phyloP scores from a whole-genome alignment of 2,329 filamentous ascomycete species.

The Calonectria multiphialidica region DNA sequence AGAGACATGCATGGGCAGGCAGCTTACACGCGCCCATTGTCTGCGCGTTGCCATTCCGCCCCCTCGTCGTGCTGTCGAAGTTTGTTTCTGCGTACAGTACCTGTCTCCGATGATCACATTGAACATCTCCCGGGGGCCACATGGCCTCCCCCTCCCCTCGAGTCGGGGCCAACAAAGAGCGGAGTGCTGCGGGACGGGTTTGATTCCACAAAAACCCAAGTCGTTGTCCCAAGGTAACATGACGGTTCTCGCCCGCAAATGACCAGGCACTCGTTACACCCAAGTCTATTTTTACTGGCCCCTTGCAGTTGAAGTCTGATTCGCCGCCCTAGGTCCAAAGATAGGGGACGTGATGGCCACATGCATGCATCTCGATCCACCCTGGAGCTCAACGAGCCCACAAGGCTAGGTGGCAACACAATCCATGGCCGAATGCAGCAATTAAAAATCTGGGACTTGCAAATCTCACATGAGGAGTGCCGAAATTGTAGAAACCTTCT shows the following conservation, averaged over 20 bases:
- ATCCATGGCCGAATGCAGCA: not conserved
- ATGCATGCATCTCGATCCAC: constrained; percentile 8
- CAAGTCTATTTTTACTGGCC: constrained; percentile 5
- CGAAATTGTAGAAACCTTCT: constrained; percentile 7
- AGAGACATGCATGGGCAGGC: not conserved
- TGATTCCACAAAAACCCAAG: not conserved
- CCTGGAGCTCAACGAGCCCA: constrained; percentile 2
- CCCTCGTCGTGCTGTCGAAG: not conserved
- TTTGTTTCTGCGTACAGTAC: not conserved
- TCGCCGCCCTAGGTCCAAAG: constrained; percentile 5
- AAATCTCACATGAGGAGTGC: not conserved
- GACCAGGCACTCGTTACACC: not conserved
- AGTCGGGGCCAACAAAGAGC: not conserved
- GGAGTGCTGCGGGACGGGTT: not conserved
- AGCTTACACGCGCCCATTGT: not conserved
- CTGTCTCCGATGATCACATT: not conserved
- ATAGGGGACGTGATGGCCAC: constrained; percentile 1
- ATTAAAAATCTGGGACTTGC: not conserved
- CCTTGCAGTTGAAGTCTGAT: not conserved
- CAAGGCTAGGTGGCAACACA: constrained; percentile 2
- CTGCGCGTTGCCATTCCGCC: not conserved
- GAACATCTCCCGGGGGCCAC: not conserved
- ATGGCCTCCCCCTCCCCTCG: not conserved
- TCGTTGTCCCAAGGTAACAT: not conserved
- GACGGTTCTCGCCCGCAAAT: not conserved